A percentile compares a stretch with the other conserved stretches of the same genome.
These are phyloP conservation scores for Apodospora peruviana DNA, from an alignment of 495 filamentous ascomycete genomes.

Conservation along the genomic window DNA sequence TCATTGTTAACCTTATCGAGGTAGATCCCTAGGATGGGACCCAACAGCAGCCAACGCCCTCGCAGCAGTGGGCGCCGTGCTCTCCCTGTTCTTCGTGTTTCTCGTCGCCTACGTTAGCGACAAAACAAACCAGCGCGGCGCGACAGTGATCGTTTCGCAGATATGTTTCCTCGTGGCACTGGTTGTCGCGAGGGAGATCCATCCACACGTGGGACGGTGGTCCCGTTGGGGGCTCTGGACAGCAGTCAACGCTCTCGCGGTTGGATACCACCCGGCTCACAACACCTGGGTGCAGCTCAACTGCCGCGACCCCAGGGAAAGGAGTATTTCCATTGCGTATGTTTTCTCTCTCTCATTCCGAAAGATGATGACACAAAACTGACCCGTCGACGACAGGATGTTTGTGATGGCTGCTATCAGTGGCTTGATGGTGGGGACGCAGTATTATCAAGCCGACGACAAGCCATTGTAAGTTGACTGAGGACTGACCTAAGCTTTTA, in stretches of 20 bases:
- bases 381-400: conserved; percentile 22
- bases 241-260: conserved; percentile 37
- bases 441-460: conserved; percentile 19
- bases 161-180: conserved; percentile 42
- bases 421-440: conserved; percentile 24
- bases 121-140: conserved; percentile 35
- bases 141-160: conserved; percentile 36
- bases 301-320: conserved; percentile 40
- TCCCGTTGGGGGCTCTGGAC: conserved; percentile 37
- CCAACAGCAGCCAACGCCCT: conserved; percentile 41
- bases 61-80: conserved; percentile 40
- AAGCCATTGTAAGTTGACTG: background rate
- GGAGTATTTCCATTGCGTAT: conserved; percentile 46
- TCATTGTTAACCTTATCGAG: background rate
- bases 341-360: conserved; percentile 9
- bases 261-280: conserved; percentile 42
- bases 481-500: background rate
- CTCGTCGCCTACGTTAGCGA: conserved; percentile 39
- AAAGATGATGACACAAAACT: background rate
- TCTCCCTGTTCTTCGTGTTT: conserved; percentile 32
- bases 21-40: conserved; percentile 33
- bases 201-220: conserved; percentile 20
- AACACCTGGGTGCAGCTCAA: conserved; percentile 48
- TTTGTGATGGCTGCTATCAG: conserved; percentile 47
- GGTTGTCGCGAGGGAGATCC: conserved; percentile 29